Evolutionary conservation across 441 rosid genomes (phyloP).

Genomic region (Corymbia citriodora): DNA sequence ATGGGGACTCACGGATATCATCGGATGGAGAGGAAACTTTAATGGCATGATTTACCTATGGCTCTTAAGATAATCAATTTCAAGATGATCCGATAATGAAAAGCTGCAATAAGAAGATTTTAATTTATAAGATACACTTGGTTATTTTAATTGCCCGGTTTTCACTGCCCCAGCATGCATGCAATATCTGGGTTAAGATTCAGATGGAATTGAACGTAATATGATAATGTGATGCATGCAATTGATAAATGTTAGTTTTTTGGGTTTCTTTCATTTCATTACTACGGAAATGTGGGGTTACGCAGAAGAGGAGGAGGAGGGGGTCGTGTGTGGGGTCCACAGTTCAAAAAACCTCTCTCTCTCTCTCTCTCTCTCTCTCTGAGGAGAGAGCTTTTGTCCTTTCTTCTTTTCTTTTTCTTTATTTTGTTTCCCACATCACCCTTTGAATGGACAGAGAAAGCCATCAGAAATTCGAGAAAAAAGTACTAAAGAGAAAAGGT

Average conservation of each 20-base stretch:
- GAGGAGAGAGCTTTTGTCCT: background rate
- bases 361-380: background rate
- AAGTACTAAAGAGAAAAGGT: constrained; percentile 25
- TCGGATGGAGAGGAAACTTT: constrained; percentile 12
- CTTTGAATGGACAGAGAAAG: constrained; percentile 51
- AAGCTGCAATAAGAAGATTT: constrained; percentile 45
- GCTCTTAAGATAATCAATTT: constrained; percentile 6
- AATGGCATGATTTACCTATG: constrained; percentile 19
- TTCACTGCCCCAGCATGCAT: background rate
- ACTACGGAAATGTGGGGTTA: background rate
- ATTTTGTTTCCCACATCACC: constrained; percentile 24
- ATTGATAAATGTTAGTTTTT: background rate
- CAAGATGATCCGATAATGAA: constrained; percentile 19
- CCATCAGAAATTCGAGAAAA: constrained; percentile 58
- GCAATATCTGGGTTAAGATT: background rate
- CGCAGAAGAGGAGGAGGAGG: background rate
- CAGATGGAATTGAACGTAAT: background rate
- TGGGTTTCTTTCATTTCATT: background rate
- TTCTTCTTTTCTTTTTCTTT: background rate
- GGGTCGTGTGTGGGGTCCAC: constrained; percentile 7
- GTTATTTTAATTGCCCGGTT: background rate
- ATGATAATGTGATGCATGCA: background rate
- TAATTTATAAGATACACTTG: constrained; percentile 14
- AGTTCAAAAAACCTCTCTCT: constrained; percentile 13
- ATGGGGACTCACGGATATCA: constrained; percentile 24